Base-by-base conservation (phyloP, 2,329 filamentous ascomycete species). In the Colletotrichum graminicola region DNA sequence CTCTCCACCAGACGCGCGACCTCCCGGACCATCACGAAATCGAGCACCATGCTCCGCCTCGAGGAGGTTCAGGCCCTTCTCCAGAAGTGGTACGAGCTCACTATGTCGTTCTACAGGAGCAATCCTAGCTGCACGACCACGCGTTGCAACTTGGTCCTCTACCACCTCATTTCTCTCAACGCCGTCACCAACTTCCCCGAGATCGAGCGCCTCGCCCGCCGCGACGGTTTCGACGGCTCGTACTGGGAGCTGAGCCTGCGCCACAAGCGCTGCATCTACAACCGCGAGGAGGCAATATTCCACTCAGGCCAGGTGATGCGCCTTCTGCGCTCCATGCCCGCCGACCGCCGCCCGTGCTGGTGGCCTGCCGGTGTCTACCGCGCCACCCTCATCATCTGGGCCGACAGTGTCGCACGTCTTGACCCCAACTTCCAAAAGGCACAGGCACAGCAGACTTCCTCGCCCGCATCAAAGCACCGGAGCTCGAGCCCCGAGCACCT, bases 291-390 rank as follows among this genome's bases (percentile, higher is more conserved):
- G 75, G 87, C 90, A 26, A 81, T 91, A 61, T 90, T 90, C 78
- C 91, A 93, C 77, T 90, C 88, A 73, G 91, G 91, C 1, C 91
- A 93, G 79, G 86, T 93, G 4, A 81, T 92, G 54, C 85, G 89
- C 4, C 83, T 92, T 14, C 80, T 93, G 49, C 84, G 87, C 8
- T 81, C 83, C 18, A 92, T 93, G 87, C 85, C 88, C 2, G 81
- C 82, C 39, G 86, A 89, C 60, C 84, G 87, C 3, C 86, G 90
- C 29, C 91, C 91, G 7, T 87, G 86, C 47, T 94, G 91, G 91
- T 93, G 91, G 91, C 83, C 89, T n/a, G 88, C 86, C 1, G 91
- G 90, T 3, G 82, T 93, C 51, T 93, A 93, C 77, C 89, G 92
- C n/a, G 90, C 86, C 2, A 86, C 86, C 5, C 81, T 92, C 67